Base-by-base conservation (phyloP, 129 eudicot species). In the Deinandra increscens region DNA sequence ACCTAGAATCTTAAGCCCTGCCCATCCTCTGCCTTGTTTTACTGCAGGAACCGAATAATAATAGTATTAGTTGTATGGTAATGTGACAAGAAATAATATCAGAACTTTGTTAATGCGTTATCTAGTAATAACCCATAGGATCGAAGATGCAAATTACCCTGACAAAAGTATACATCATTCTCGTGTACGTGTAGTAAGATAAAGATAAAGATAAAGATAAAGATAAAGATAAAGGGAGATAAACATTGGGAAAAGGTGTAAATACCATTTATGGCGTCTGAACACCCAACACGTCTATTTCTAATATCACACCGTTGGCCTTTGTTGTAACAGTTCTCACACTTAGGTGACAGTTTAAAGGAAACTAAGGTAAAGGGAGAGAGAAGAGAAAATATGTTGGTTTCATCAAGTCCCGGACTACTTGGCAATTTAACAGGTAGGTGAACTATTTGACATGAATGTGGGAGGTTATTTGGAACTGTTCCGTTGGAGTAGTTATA, bases 341-440 rank as follows among this genome's bases (percentile, higher is more conserved):
- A 80, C 5, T 34, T 36, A 19, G 19, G 18, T 31, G 77, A 74
- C 50, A 68, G n/a, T 1, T 17, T 5, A 73, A 68, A 74, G 7
- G 15, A 61, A 11, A 74, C 38, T 1, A 12, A 7, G 33, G 53
- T 43, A 0, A 0, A 6, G 29, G 45, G 6, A 42, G 29, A 6
- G 8, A 80, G 55, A 58, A 50, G 45, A 29, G 38, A 7, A 38
- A 79, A 70, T 43, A 79, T 39, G 13, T 75, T 61, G 50, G 67
- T 53, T 18, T 56, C 33, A 26, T 51, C 13, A 5, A 8, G 5
- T 22, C 7, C 14, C 3, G 12, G 4, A 11, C 1, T 19, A 8
- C 3, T 9, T 10, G 20, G 7, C 44, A 7, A 7, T 48, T 39
- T 33, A 6, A 50, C 19, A 0, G 77, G 69, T 41, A 68, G 1